Evolutionary conservation across 768 basidiomycete genomes (phyloP).

Genomic region (Phaeotremella fagi): DNA sequence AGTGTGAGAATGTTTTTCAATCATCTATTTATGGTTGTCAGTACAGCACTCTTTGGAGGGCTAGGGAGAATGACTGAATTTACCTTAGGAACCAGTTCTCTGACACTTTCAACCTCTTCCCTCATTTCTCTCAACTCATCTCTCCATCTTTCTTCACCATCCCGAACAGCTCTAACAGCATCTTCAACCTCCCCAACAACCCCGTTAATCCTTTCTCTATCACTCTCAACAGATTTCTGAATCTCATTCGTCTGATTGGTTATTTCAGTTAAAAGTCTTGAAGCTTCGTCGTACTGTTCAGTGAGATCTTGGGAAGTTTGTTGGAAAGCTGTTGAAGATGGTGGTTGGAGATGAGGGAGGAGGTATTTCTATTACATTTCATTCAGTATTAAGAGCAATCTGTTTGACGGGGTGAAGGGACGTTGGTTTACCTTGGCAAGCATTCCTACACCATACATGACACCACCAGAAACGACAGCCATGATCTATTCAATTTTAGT

Average conservation of each 20-base stretch:
- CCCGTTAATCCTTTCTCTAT: constrained; percentile 22
- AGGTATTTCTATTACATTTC: constrained; percentile 67
- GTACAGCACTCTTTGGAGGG: not conserved
- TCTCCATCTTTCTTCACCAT: constrained; percentile 69
- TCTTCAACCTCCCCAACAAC: constrained; percentile 43
- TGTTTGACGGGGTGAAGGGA: not conserved
- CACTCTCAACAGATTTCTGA: constrained; percentile 35
- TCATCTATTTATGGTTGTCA: constrained; percentile 60
- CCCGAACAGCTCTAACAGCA: constrained; percentile 45
- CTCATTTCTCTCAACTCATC: constrained; percentile 88
- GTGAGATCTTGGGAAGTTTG: constrained; percentile 75
- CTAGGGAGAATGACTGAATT: too few species aligned
- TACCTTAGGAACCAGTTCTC: constrained; percentile 91
- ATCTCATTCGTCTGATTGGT: constrained; percentile 29
- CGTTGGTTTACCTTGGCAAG: constrained; percentile 63
- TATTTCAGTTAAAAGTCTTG: constrained; percentile 50
- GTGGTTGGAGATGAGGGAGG: constrained; percentile 82
- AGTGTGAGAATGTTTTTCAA: constrained; percentile 82
- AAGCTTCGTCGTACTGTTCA: constrained; percentile 65
- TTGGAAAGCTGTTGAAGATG: constrained; percentile 81
- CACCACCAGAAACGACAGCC: constrained; percentile 78
- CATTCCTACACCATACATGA: constrained; percentile 72
- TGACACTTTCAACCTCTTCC: constrained; percentile 81
- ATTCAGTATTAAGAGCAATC: not conserved
- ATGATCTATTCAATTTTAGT: constrained; percentile 62